Conservation (phyloP, 2,329 filamentous ascomycete genomes). For the Colletotrichum lentis region DNA sequence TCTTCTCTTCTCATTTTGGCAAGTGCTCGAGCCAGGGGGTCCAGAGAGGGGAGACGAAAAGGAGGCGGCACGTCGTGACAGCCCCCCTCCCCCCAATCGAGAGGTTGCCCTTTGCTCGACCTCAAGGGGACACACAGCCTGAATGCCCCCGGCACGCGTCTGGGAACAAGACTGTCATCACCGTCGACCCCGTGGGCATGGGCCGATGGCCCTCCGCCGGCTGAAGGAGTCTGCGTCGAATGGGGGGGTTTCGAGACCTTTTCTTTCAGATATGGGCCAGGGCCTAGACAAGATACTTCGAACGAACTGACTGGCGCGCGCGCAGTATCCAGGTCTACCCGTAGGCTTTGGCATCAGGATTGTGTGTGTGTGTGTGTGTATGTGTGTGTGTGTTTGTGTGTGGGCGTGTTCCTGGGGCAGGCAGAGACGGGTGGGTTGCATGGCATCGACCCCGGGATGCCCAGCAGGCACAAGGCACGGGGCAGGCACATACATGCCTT, state of each 20-base stretch:
- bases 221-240: not conserved
- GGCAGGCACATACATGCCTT: conserved; percentile 8
- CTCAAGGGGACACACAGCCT: not conserved
- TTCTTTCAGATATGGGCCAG: conserved; percentile 19
- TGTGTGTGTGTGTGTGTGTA: too few relatives aligned
- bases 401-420: conserved; percentile 2
- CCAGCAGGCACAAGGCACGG: conserved; percentile 5
- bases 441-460: conserved; percentile 8
- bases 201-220: not conserved
- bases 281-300: conserved; percentile 28
- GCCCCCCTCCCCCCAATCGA: not conserved
- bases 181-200: conserved; percentile 12
- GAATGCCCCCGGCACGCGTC: not conserved
- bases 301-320: conserved; percentile 29
- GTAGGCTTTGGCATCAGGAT: not conserved
- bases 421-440: not conserved
- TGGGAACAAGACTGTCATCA: not conserved
- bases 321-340: not conserved
- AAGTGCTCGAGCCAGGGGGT: conserved; percentile 3
- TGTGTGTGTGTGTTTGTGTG: not conserved
- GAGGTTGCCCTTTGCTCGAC: not conserved
- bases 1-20: not conserved
- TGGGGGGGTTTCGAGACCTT: conserved; percentile 27
- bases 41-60: conserved; percentile 1
- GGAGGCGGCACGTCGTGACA: conserved; percentile 14